Base-by-base conservation (phyloP, 75 land plant species). In the Chamaecyparis obtusa region DNA sequence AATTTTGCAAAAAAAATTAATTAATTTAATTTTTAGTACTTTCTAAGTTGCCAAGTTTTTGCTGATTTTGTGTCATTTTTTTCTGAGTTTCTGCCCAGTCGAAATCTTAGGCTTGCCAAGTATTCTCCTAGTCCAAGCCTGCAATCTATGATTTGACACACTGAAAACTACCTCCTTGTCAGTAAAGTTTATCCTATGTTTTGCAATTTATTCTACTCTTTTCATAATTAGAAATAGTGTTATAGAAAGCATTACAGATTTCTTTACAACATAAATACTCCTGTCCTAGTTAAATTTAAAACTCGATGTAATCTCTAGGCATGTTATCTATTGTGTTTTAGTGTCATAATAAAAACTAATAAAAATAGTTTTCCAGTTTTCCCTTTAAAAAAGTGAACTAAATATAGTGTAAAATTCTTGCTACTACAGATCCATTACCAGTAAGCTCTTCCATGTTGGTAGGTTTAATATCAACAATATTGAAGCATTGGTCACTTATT, bases 401-500 rank as follows among this genome's bases (percentile, higher is more conserved):
- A 16, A 74, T 3, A 74, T 32, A 74, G 36, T 10, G 32, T 1
- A 33, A 64, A 64, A 27, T 64, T 24, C 7, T 4, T 64, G 69
- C 69, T 64, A 80, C 11, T 80, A 64, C 84, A 84, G 35, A 74
- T 71, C 49, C 24, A 49, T 36, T 90, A 95, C 96, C 96, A 36
- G 91, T 91, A 71, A 95, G 94, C 77, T 95, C 95, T 35, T 94
- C 96, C 94, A 95, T 95, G 86, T 91, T 92, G 36, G 89, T 60
- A 86, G 96, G 96, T 87, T 95, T 94, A 88, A 94, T 92, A 90
- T 95, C 96, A 87, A 95, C 85, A 51, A 95, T 94, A 79, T 95
- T 95, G 79, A 95, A 95, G 87, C 95, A 92, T 86, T 92, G 96
- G 85, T 94, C 86, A 86, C 95, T 93, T 67, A 92, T 83, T 49